A percentile compares a stretch with the other conserved stretches of the same genome.
Conservation (phyloP, 2,329 filamentous ascomycete genomes). For the Colletotrichum paranaense region DNA sequence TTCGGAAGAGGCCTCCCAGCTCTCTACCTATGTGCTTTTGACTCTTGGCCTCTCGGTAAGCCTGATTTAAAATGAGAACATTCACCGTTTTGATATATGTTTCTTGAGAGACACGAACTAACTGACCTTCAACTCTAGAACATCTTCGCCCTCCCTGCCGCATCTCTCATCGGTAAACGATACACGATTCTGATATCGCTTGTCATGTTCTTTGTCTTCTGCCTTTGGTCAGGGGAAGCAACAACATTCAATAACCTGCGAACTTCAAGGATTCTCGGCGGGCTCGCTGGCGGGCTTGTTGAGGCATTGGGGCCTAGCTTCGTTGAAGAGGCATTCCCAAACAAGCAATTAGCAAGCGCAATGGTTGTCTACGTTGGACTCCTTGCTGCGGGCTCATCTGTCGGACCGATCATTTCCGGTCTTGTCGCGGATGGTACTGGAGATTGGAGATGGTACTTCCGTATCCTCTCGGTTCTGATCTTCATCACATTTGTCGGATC, state of each 20-base stretch:
- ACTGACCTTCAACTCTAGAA: slow-evolving; percentile 21
- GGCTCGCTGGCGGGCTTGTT: slow-evolving; percentile 34
- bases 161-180: slow-evolving; percentile 37
- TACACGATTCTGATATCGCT: slow-evolving; percentile 39
- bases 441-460: slow-evolving; percentile 38
- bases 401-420: slow-evolving; percentile 37
- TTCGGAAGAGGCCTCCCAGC: slow-evolving; percentile 31
- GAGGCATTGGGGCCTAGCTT: slow-evolving; percentile 38
- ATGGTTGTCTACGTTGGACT: slow-evolving; percentile 40
- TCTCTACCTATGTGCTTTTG: slow-evolving; percentile 36
- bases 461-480: slow-evolving; percentile 31
- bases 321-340: slow-evolving; percentile 36
- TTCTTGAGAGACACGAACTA: neutral
- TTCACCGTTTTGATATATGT: too few species aligned
- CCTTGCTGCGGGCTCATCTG: slow-evolving; percentile 36
- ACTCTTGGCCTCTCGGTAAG: slow-evolving; percentile 36
- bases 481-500: slow-evolving; percentile 34
- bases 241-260: slow-evolving; percentile 28
- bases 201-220: slow-evolving; percentile 32
- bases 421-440: slow-evolving; percentile 24
- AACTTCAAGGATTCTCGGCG: slow-evolving; percentile 29
- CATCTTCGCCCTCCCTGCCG: slow-evolving; percentile 31
- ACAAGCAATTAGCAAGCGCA: slow-evolving; percentile 35
- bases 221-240: slow-evolving; percentile 36
- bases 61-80: neutral